Evolutionary conservation across 2,329 filamentous ascomycete species (phyloP).

Genomic region (Sclerotinia spermophila): DNA sequence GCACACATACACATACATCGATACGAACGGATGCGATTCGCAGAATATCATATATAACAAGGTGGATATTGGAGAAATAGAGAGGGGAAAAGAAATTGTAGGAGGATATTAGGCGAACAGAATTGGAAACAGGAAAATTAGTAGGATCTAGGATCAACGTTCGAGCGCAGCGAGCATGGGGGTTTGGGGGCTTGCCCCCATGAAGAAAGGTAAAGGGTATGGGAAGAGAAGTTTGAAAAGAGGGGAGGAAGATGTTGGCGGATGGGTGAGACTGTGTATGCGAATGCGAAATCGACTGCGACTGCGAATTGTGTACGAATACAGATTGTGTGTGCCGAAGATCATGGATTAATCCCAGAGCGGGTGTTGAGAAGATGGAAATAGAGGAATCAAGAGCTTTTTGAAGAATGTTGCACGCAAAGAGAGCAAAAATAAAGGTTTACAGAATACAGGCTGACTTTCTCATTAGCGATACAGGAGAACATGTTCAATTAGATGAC

Average conservation of each 20-base stretch:
- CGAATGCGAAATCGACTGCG: not conserved
- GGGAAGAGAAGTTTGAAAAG: not conserved
- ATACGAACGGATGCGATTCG: constrained; percentile 44
- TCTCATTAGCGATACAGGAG: constrained; percentile 72
- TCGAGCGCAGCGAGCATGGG: constrained; percentile 7
- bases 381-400: not conserved
- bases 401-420: not conserved
- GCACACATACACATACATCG: constrained; percentile 77
- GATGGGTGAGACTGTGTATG: not conserved
- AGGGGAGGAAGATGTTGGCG: not conserved
- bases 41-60: not conserved
- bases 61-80: too few species aligned
- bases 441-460: not conserved
- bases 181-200: constrained; percentile 11
- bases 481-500: constrained; percentile 77
- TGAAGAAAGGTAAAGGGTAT: not conserved
- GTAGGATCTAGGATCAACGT: not conserved
- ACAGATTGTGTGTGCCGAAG: not conserved
- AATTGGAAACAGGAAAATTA: not conserved
- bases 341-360: not conserved
- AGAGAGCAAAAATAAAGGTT: not conserved
- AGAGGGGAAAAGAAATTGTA: not conserved
- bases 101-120: not conserved
- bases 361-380: not conserved
- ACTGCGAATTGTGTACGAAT: not conserved